Evolutionary conservation across 2,329 filamentous ascomycete species (phyloP).

Genomic region (Cephalotrichum gorgonifer): DNA sequence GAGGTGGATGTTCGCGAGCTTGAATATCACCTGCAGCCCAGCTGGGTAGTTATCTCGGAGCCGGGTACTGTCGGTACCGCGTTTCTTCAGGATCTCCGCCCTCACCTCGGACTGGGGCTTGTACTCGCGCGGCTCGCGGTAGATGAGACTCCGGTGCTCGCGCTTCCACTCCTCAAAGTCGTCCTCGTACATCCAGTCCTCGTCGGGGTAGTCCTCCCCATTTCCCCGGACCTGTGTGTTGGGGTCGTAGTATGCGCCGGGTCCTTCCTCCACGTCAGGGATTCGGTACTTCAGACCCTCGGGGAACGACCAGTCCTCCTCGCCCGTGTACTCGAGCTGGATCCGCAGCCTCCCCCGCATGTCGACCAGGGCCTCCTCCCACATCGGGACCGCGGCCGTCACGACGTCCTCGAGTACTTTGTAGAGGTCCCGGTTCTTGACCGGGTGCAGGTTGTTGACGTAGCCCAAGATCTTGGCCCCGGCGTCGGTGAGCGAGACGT

Average conservation of each 20-base stretch:
- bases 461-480: conserved; percentile 35
- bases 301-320: background rate
- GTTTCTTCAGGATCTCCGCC: conserved; percentile 9
- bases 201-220: conserved; percentile 8
- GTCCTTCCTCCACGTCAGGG: background rate
- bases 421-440: conserved; percentile 25
- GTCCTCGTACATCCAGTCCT: conserved; percentile 9
- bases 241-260: background rate
- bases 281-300: conserved; percentile 1
- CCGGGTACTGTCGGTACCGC: too few species aligned
- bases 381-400: background rate
- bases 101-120: conserved; percentile 12
- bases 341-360: background rate
- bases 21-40: conserved; percentile 51
- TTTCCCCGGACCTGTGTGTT: conserved; percentile 1
- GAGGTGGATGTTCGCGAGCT: conserved; percentile 51
- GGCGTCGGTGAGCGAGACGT: conserved; percentile 28
- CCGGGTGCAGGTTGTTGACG: conserved; percentile 42
- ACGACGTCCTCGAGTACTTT: conserved; percentile 25
- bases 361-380: background rate
- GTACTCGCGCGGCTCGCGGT: conserved; percentile 13
- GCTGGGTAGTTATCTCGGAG: conserved; percentile 5
- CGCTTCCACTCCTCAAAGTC: conserved; percentile 9
- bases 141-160: conserved; percentile 6
- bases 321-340: background rate